These are phyloP conservation scores for Pyrus bretschneideri DNA, from an alignment of 306 rosid genomes.

Conservation along the genomic window DNA sequence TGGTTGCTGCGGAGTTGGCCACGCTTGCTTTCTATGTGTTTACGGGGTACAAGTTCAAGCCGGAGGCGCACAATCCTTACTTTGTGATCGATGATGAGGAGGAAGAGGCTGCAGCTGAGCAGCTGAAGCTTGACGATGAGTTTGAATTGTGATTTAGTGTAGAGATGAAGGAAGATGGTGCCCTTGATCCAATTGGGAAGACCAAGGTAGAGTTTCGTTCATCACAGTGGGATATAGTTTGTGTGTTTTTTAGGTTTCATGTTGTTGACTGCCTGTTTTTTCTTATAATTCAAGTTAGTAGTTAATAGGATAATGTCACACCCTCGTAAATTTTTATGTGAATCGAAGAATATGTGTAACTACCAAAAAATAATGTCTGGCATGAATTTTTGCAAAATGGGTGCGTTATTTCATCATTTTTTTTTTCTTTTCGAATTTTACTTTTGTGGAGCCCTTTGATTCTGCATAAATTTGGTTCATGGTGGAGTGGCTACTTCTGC, in stretches of 20 bases:
- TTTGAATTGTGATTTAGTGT: constrained; percentile 63
- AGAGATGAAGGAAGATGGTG: constrained; percentile 18
- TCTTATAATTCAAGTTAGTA: constrained; percentile 10
- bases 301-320: constrained; percentile 17
- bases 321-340: constrained; percentile 6
- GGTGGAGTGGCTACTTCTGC: neutral
- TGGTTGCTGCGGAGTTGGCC: constrained; percentile 80
- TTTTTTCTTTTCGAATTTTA: neutral
- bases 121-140: constrained; percentile 90
- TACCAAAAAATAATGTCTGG: constrained; percentile 29
- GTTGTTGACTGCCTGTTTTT: constrained; percentile 16
- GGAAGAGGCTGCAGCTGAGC: constrained; percentile 94
- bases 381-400: constrained; percentile 13
- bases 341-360: constrained; percentile 21
- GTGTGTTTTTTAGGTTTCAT: constrained; percentile 25
- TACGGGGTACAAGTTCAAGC: constrained; percentile 86
- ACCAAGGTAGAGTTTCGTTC: constrained; percentile 40
- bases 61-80: constrained; percentile 88
- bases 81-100: constrained; percentile 91
- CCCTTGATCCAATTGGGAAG: constrained; percentile 11
- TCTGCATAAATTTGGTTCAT: neutral
- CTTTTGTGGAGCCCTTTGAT: neutral
- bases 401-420: neutral
- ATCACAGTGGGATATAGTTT: constrained; percentile 26
- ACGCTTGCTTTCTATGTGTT: constrained; percentile 76